A percentile compares a stretch with the other conserved stretches of the same genome.
Evolutionary conservation across 441 rosid species (phyloP).

Genomic region (Daphne laureola): DNA sequence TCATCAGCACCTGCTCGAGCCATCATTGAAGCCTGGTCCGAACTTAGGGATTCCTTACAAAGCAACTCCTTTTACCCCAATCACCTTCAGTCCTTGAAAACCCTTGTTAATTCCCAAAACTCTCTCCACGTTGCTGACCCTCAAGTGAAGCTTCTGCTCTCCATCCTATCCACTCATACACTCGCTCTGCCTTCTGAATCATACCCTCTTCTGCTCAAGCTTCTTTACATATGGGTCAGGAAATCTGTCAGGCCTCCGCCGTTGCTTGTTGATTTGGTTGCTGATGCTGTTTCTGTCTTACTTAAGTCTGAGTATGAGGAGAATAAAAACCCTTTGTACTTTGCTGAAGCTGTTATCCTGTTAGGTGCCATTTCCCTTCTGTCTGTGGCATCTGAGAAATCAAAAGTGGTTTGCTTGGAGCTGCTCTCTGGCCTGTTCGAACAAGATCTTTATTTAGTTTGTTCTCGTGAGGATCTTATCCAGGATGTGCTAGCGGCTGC

Average conservation of each 20-base stretch:
- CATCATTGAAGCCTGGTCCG: constrained; percentile 85
- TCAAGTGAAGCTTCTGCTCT: constrained; percentile 75
- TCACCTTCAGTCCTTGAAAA: constrained; percentile 57
- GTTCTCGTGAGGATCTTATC: constrained; percentile 30
- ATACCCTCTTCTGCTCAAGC: constrained; percentile 48
- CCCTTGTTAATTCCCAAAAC: constrained; percentile 46
- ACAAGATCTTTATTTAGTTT: constrained; percentile 33
- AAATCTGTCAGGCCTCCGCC: constrained; percentile 65
- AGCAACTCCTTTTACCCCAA: constrained; percentile 43
- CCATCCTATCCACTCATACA: constrained; percentile 45
- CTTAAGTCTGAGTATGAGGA: constrained; percentile 22
- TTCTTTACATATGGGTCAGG: constrained; percentile 84
- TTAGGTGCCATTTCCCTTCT: constrained; percentile 64
- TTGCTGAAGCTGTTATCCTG: constrained; percentile 57
- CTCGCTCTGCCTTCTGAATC: constrained; percentile 44
- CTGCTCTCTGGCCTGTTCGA: constrained; percentile 54
- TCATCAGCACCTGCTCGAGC: constrained; percentile 58
- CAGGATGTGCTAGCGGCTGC: constrained; percentile 73
- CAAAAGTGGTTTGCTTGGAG: constrained; percentile 49
- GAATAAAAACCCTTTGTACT: constrained; percentile 34
- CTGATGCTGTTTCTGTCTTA: constrained; percentile 40
- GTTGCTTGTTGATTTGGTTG: constrained; percentile 48
- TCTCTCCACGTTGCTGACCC: constrained; percentile 90
- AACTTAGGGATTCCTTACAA: constrained; percentile 61
- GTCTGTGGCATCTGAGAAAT: constrained; percentile 40